These are phyloP conservation scores for Cardiospermum halicacabum DNA, from an alignment of 345 rosid genomes.

Conservation along the genomic window DNA sequence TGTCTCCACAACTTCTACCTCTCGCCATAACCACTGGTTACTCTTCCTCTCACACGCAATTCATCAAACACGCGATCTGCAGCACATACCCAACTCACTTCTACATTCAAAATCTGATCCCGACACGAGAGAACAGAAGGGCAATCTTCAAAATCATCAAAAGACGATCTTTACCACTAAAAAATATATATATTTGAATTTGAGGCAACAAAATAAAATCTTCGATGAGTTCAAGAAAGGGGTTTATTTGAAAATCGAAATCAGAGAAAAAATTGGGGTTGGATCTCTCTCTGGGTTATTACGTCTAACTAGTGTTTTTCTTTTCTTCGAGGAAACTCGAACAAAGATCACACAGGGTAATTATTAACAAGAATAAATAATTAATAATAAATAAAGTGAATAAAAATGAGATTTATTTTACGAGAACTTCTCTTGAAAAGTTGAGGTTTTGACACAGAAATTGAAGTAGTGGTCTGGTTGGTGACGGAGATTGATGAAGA, in stretches of 20 bases:
- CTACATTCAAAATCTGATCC: neutral
- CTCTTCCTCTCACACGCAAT: neutral
- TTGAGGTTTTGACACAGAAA: neutral
- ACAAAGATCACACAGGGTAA: neutral
- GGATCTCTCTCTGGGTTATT: neutral
- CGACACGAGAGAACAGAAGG: neutral
- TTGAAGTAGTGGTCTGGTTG: neutral
- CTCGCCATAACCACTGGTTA: neutral
- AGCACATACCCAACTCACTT: neutral
- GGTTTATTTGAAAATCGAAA: neutral
- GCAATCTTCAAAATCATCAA: neutral
- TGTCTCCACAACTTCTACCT: conserved; percentile 38
- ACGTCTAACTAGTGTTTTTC: neutral
- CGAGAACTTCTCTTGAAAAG: neutral
- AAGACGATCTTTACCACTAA: neutral
- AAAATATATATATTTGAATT: neutral
- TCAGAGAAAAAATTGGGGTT: neutral
- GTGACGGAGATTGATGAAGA: neutral
- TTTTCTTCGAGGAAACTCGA: neutral
- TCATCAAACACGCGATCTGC: neutral
- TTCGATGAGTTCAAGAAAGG: neutral
- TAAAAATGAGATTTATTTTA: neutral
- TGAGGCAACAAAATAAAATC: neutral
- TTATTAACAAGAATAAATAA: neutral
- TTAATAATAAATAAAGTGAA: neutral